A percentile compares a stretch with the other conserved stretches of the same genome.
These are phyloP conservation scores for Verticillium alfalfae DNA, from an alignment of 2,329 filamentous ascomycete species.

Conservation along the genomic window DNA sequence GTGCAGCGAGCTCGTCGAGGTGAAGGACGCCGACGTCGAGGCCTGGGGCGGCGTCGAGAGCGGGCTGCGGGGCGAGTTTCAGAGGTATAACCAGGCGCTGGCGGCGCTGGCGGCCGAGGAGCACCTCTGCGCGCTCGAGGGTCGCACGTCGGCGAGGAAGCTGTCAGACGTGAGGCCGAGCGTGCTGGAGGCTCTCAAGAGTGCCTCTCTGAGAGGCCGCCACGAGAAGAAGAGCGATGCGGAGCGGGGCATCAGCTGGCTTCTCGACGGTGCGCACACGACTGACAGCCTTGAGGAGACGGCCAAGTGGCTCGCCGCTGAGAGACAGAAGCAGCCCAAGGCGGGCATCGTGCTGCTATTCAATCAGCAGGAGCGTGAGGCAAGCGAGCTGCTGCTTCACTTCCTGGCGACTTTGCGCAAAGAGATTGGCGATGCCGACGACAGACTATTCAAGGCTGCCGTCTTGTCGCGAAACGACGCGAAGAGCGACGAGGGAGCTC, in stretches of 20 bases:
- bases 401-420: constrained; percentile 46
- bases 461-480: neutral
- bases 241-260: constrained; percentile 56
- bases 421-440: constrained; percentile 38
- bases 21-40: constrained; percentile 2
- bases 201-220: constrained; percentile 66
- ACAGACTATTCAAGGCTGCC: neutral
- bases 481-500: neutral
- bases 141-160: constrained; percentile 37
- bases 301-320: constrained; percentile 66
- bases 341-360: constrained; percentile 63
- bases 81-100: constrained; percentile 52
- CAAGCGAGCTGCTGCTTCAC: constrained; percentile 50
- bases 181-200: constrained; percentile 60
- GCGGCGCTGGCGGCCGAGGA: constrained; percentile 38
- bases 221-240: constrained; percentile 61
- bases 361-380: constrained; percentile 87
- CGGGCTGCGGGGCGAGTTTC: constrained; percentile 41
- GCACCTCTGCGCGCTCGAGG: constrained; percentile 21
- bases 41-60: constrained; percentile 19
- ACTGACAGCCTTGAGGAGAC: constrained; percentile 74
- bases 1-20: constrained; percentile 26
- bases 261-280: constrained; percentile 85
- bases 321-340: constrained; percentile 13
- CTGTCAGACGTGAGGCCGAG: constrained; percentile 39